Base-by-base conservation (phyloP, 1,284 basidiomycete species). In the Fomitopsis palustris region DNA sequence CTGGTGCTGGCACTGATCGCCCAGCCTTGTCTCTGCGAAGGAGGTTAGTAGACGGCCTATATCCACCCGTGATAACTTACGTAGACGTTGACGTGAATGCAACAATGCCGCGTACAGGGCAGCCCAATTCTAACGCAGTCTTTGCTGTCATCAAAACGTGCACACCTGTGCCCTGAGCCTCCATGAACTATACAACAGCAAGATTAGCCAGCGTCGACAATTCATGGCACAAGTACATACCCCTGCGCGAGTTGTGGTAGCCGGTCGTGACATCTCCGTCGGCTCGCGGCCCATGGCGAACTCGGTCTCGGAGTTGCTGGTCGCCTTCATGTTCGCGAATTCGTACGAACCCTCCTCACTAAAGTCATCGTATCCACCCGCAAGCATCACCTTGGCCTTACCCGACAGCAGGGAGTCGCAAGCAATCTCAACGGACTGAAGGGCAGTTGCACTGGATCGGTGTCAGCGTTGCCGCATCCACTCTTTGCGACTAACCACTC, bases 311-410 rank as follows among this genome's bases (percentile, higher is more conserved):
- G 95, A 90, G 71, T 96, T 98, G 76, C 92, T 95, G 7, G 97
- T 99, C 6, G 97, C 97, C 78, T 98, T 97, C 97, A 99, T 99
- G 82, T 98, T 98, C 59, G 95, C 96, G 75, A 96, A 96, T 77
- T 98, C 95, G 75, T 87, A 96, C 19, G 95, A 96, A 23, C 95
- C 96, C 75, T 98, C 96, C 76, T 99, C 97, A 67, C 91, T 92
- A 72, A 98, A 86, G 75, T 99, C 97, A 71, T 99, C 97, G 78
- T 95, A 98, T 60, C 96, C 97, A 77, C 97, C 97, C 45, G 96
- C 92, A 64, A 99, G 89, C 97, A 99, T 99, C 72, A 99, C 88
- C 80, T 98, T 98, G 53, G 96, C 96, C 76, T 99, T 99, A 68
- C 96, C 93, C 4, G 90, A 90, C 43, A 97, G 76, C 63, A 99